A percentile compares a stretch with the other conserved stretches of the same genome.
phyloP scores from a whole-genome alignment of 78 protist genomes.

The Dictyostelium purpureum region DNA sequence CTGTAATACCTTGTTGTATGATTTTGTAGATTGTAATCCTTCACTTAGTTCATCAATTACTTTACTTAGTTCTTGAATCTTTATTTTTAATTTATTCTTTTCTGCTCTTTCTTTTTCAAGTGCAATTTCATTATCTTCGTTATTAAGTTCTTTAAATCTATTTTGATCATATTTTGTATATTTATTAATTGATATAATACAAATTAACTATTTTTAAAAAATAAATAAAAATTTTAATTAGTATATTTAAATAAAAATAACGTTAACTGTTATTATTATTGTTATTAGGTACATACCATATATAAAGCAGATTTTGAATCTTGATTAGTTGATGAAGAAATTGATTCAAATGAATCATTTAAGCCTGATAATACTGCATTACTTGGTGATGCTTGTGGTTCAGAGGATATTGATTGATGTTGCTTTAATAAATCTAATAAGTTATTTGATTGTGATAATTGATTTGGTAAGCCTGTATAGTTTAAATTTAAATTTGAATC shows the following conservation, averaged over 20 bases:
- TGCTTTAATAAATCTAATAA: background rate
- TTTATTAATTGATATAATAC: conserved; percentile 64
- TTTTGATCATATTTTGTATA: conserved; percentile 56
- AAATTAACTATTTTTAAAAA: background rate
- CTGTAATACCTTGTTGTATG: background rate
- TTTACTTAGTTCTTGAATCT: background rate
- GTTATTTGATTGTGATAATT: background rate
- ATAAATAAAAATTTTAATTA: background rate
- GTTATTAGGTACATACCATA: conserved; percentile 22
- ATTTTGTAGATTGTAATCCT: background rate
- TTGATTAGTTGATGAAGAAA: background rate
- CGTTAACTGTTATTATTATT: background rate
- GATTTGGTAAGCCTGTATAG: background rate
- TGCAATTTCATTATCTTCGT: too few relatives aligned
- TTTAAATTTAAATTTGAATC: conserved; percentile 14
- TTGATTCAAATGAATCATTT: conserved; percentile 60
- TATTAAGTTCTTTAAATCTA: conserved; percentile 26
- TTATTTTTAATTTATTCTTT: background rate
- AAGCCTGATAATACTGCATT: background rate
- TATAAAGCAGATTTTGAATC: conserved; percentile 70
- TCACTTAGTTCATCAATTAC: background rate
- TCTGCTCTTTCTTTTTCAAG: conserved; percentile 22
- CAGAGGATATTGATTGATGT: background rate
- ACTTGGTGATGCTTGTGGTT: background rate
- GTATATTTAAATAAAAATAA: background rate